Conservation (phyloP, 192 early-diverging fungal species). For the Lobosporangium transversale region DNA sequence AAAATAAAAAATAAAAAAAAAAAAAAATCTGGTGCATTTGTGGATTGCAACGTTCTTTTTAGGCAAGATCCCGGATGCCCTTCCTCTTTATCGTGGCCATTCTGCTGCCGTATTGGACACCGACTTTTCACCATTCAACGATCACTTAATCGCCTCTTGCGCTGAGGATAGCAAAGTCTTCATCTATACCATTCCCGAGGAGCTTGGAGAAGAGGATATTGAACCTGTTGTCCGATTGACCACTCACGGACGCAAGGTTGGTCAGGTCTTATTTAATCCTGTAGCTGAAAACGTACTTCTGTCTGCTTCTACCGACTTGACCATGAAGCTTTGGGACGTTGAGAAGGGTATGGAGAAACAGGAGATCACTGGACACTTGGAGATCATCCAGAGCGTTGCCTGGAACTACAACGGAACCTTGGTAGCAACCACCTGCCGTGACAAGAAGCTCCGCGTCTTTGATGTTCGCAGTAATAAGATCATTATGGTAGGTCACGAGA, state of each 20-base stretch:
- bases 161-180: conserved; percentile 91
- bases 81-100: conserved; percentile 94
- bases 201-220: conserved; percentile 71
- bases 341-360: conserved; percentile 77
- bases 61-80: conserved; percentile 91
- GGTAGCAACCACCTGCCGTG: conserved; percentile 92
- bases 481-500: conserved; percentile 64
- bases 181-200: conserved; percentile 94
- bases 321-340: conserved; percentile 96
- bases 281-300: conserved; percentile 93
- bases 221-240: conserved; percentile 82
- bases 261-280: conserved; percentile 98
- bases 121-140: conserved; percentile 98
- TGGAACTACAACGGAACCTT: conserved; percentile 91
- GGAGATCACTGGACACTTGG: conserved; percentile 86
- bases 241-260: conserved; percentile 93
- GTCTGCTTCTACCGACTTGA: conserved; percentile 87
- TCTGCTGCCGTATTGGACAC: conserved; percentile 96
- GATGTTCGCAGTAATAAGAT: conserved; percentile 89
- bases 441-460: conserved; percentile 95
- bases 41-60: too few relatives aligned
- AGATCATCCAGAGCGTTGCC: conserved; percentile 90
- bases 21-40: too few relatives aligned
- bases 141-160: conserved; percentile 91
- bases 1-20: too few relatives aligned